phyloP scores from a whole-genome alignment of 2,329 filamentous ascomycete genomes.

The Pestalotiopsis sp. region DNA sequence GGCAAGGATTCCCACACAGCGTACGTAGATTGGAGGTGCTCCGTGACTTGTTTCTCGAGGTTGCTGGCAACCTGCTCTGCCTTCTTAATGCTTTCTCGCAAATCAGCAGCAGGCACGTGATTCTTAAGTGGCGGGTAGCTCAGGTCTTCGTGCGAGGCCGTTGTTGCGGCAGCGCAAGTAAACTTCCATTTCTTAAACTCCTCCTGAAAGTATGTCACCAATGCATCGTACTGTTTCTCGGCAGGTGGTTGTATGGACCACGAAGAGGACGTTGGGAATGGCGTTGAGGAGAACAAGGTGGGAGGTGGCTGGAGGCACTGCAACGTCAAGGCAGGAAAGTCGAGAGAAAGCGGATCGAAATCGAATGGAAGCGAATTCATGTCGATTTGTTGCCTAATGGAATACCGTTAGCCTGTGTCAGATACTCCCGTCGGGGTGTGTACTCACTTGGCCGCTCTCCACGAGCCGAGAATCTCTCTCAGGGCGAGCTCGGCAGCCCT shows the following conservation, averaged over 20 bases:
- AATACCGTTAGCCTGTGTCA: background rate
- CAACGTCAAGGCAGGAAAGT: slow-evolving; percentile 83
- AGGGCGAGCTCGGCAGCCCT: slow-evolving; percentile 83
- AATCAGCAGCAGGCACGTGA: slow-evolving; percentile 41
- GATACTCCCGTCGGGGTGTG: slow-evolving; percentile 30
- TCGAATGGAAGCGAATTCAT: slow-evolving; percentile 65
- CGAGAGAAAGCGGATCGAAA: slow-evolving; percentile 83
- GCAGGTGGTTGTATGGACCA: slow-evolving; percentile 82
- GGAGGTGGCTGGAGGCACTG: slow-evolving; percentile 80
- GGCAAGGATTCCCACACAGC: slow-evolving; percentile 73
- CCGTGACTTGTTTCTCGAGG: slow-evolving; percentile 69
- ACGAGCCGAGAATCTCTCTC: slow-evolving; percentile 78
- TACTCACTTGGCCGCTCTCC: slow-evolving; percentile 79
- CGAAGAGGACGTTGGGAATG: slow-evolving; percentile 75
- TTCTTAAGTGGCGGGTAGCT: slow-evolving; percentile 47
- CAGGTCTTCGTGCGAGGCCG: slow-evolving; percentile 52
- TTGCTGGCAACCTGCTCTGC: slow-evolving; percentile 56
- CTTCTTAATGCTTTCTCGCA: slow-evolving; percentile 48
- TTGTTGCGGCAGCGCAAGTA: slow-evolving; percentile 52
- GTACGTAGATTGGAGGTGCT: slow-evolving; percentile 79
- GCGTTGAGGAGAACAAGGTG: slow-evolving; percentile 79
- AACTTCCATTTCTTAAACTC: slow-evolving; percentile 69
- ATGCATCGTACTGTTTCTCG: slow-evolving; percentile 71
- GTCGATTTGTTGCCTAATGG: slow-evolving; percentile 55
- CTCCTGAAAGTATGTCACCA: slow-evolving; percentile 67